Conservation (phyloP, 257 asterid genomes). For the Solanum peruvianum region DNA sequence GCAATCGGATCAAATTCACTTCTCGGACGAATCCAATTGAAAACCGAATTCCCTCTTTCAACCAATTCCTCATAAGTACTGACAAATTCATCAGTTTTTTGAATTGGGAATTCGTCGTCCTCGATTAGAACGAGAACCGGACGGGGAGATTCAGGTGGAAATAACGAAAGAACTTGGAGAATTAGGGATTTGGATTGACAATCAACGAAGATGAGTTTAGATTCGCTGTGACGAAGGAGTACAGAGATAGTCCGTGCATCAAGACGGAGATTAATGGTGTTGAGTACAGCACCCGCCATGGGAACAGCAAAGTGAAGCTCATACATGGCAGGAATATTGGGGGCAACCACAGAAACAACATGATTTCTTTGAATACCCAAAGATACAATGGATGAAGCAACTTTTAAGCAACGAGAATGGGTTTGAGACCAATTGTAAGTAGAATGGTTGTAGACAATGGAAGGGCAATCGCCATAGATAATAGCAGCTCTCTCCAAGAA, state of each 20-base stretch:
- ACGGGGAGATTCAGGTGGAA: conserved; percentile 13
- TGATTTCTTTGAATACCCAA: conserved; percentile 38
- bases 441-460: conserved; percentile 30
- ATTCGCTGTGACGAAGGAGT: conserved; percentile 42
- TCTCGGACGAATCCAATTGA: conserved; percentile 51
- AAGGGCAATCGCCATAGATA: conserved; percentile 47
- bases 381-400: conserved; percentile 48
- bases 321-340: conserved; percentile 69
- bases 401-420: conserved; percentile 26
- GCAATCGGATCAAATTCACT: conserved; percentile 48
- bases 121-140: conserved; percentile 38
- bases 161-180: conserved; percentile 41
- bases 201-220: conserved; percentile 53
- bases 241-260: conserved; percentile 54
- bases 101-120: not conserved
- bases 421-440: conserved; percentile 55
- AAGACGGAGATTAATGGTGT: conserved; percentile 56
- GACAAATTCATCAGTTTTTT: not conserved
- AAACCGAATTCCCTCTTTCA: conserved; percentile 27
- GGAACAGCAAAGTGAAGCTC: conserved; percentile 72
- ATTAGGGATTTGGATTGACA: conserved; percentile 27
- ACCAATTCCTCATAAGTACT: conserved; percentile 28
- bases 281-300: conserved; percentile 70
- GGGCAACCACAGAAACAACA: conserved; percentile 61
- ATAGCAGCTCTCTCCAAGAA: conserved; percentile 52